Evolutionary conservation across 2,329 filamentous ascomycete species (phyloP).

Genomic region (Colletotrichum filicis): DNA sequence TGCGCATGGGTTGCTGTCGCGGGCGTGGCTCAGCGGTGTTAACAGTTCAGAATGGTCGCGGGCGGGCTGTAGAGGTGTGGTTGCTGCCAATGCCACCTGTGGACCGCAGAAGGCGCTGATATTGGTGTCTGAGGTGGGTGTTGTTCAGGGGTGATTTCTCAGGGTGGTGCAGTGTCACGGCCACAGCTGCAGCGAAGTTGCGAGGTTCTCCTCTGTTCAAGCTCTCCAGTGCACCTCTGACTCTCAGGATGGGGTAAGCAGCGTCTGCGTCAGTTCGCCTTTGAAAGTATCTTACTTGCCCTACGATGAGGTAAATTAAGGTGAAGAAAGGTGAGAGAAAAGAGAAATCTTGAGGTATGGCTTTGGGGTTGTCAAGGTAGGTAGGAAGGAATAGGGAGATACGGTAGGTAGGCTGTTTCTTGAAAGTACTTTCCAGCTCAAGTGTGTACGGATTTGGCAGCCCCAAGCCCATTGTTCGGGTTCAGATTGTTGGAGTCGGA

Average conservation of each 20-base stretch:
- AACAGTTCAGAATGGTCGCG: neutral
- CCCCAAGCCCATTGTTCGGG: neutral
- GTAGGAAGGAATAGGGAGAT: neutral
- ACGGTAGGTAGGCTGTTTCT: neutral
- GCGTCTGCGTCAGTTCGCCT: too few species aligned
- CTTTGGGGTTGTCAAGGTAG: too few species aligned
- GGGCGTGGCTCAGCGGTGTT: neutral
- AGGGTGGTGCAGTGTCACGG: neutral
- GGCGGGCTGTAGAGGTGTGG: neutral
- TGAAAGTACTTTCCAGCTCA: neutral
- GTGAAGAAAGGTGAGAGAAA: too few species aligned
- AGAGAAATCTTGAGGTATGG: too few species aligned
- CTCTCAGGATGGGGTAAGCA: neutral
- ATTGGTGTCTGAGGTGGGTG: neutral
- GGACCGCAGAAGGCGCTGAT: neutral
- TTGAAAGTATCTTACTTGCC: too few species aligned
- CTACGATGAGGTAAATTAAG: too few species aligned
- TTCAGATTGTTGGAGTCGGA: neutral
- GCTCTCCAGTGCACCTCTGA: neutral
- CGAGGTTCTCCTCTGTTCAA: neutral
- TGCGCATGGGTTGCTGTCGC: conserved; percentile 7
- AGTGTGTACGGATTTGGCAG: neutral
- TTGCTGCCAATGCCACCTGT: neutral
- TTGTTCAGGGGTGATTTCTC: neutral
- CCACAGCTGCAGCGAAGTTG: neutral